Evolutionary conservation across 495 filamentous ascomycete genomes (phyloP).

Genomic region (Bacidia gigantensis): DNA sequence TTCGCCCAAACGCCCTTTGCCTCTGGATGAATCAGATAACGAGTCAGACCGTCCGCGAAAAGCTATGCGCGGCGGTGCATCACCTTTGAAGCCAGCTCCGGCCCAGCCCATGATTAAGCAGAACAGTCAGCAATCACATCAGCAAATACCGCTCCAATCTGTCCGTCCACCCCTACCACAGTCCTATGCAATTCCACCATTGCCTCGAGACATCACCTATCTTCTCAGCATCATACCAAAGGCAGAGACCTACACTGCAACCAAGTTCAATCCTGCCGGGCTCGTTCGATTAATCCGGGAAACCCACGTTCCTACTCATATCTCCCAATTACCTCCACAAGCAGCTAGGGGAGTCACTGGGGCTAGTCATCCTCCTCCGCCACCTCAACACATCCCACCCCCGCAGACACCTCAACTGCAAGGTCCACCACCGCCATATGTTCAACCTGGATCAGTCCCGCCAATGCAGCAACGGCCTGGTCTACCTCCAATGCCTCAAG

Average conservation of each 20-base stretch:
- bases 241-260: constrained; percentile 54
- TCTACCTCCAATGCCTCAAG: constrained; percentile 9
- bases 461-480: constrained; percentile 10
- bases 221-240: constrained; percentile 71
- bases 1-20: constrained; percentile 65
- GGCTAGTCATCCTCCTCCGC: constrained; percentile 12
- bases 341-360: constrained; percentile 14
- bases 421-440: constrained; percentile 13
- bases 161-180: constrained; percentile 19
- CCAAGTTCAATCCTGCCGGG: constrained; percentile 51
- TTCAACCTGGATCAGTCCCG: constrained; percentile 6
- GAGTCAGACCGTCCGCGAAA: constrained; percentile 65
- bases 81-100: constrained; percentile 46
- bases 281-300: constrained; percentile 61
- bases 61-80: constrained; percentile 56
- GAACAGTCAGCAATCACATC: constrained; percentile 44
- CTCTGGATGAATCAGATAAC: constrained; percentile 54
- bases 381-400: constrained; percentile 27
- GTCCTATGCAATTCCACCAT: constrained; percentile 27
- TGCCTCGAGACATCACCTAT: constrained; percentile 72
- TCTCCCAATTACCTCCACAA: constrained; percentile 17
- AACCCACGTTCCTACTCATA: constrained; percentile 46
- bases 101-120: constrained; percentile 66
- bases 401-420: constrained; percentile 19
- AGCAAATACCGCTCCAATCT: constrained; percentile 16